Conservation (phyloP, 1,284 basidiomycete genomes). For the Dichomitus squalens region DNA sequence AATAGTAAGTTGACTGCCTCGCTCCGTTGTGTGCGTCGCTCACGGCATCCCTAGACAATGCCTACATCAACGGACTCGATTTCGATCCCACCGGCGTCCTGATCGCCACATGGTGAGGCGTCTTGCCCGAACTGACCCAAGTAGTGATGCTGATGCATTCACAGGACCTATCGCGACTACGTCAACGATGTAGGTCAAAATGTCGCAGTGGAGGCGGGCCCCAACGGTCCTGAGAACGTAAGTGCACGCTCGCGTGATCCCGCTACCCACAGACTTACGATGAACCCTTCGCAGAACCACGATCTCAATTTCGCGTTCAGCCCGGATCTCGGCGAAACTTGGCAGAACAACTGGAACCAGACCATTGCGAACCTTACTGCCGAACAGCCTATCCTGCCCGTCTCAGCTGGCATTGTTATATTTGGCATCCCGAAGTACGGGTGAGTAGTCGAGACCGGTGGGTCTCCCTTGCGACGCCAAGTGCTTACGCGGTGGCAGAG, state of each 20-base stretch:
- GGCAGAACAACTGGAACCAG: slow-evolving; percentile 44
- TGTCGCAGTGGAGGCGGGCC: slow-evolving; percentile 46
- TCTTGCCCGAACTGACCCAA: background rate
- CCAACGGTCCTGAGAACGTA: slow-evolving; percentile 49
- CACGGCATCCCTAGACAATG: slow-evolving; percentile 35
- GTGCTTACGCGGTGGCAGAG: slow-evolving; percentile 26
- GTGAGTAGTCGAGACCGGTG: slow-evolving; percentile 21
- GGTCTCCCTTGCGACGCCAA: background rate
- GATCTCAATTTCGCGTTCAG: slow-evolving; percentile 44
- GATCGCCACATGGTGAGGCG: slow-evolving; percentile 40
- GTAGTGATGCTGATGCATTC: background rate
- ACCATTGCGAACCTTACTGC: slow-evolving; percentile 32
- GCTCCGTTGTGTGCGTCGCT: background rate
- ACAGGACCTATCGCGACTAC: slow-evolving; percentile 47
- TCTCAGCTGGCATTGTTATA: slow-evolving; percentile 42
- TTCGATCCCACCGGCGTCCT: slow-evolving; percentile 37
- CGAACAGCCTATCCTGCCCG: slow-evolving; percentile 37
- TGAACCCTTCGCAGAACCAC: slow-evolving; percentile 37
- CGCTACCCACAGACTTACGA: background rate
- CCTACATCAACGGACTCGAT: slow-evolving; percentile 49
- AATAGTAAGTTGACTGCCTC: slow-evolving; percentile 32
- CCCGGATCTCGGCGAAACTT: slow-evolving; percentile 37
- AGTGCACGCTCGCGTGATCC: slow-evolving; percentile 4
- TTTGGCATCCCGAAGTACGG: slow-evolving; percentile 47
- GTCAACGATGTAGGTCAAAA: slow-evolving; percentile 43